A percentile compares a stretch with the other conserved stretches of the same genome.
phyloP scores from a whole-genome alignment of 129 eudicot genomes.

The Logfia minima region DNA sequence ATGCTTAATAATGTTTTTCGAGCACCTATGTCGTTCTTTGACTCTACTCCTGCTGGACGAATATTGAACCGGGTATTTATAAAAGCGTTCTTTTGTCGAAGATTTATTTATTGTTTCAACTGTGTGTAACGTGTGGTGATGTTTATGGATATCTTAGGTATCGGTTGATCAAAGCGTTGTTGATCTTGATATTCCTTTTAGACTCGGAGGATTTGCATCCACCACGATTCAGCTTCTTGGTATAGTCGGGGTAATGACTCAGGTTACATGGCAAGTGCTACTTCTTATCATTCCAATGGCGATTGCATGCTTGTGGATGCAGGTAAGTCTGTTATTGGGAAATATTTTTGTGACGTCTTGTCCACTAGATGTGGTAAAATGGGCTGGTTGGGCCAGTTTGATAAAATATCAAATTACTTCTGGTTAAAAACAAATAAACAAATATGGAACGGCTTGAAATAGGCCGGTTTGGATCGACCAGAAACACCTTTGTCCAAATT shows the following conservation, averaged over 20 bases:
- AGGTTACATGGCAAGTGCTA: conserved; percentile 87
- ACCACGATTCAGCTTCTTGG: conserved; percentile 94
- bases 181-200: conserved; percentile 91
- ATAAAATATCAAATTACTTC: not conserved
- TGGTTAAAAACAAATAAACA: not conserved
- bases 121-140: not conserved
- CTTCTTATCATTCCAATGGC: conserved; percentile 94
- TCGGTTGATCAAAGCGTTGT: conserved; percentile 92
- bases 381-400: not conserved
- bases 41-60: conserved; percentile 95
- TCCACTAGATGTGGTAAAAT: not conserved
- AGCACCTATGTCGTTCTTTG: conserved; percentile 98
- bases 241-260: conserved; percentile 85
- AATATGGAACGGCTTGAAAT: not conserved
- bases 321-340: conserved; percentile 46
- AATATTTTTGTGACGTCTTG: not conserved
- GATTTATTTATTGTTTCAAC: not conserved
- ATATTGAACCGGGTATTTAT: conserved; percentile 67
- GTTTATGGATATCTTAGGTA: conserved; percentile 52
- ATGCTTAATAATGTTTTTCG: conserved; percentile 82
- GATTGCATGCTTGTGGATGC: conserved; percentile 95
- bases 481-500: not conserved
- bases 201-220: conserved; percentile 93
- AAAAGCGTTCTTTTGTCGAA: not conserved
- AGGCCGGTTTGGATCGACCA: not conserved